Percentiles rank a stretch among this genome's conserved stretches.
These are phyloP conservation scores for Cornus kousa DNA, from an alignment of 148 eudicot genomes.

Conservation along the genomic window DNA sequence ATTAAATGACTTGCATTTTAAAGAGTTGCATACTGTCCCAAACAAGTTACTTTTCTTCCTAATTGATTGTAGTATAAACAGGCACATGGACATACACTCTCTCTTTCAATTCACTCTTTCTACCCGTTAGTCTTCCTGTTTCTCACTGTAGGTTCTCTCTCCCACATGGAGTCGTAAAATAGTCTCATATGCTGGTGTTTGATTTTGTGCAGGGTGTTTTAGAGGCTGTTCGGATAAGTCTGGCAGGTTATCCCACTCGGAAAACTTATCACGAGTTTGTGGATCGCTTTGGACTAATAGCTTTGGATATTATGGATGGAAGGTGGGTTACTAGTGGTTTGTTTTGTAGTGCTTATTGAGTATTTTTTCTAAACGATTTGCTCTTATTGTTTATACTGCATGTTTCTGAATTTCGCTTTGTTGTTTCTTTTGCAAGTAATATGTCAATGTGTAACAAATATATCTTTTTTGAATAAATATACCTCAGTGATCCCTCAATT, in stretches of 20 bases:
- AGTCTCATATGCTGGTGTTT: constrained; percentile 1
- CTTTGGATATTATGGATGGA: constrained; percentile 65
- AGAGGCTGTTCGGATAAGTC: constrained; percentile 95
- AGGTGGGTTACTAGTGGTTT: constrained; percentile 39
- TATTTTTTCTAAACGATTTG: background rate
- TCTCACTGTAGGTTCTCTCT: background rate
- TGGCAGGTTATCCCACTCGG: constrained; percentile 97
- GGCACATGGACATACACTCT: background rate
- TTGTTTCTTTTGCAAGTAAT: background rate
- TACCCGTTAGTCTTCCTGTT: background rate
- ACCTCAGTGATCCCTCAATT: background rate
- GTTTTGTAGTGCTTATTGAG: background rate
- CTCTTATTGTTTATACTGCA: background rate
- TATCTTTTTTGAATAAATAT: background rate
- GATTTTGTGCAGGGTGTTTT: constrained; percentile 72
- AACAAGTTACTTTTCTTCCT: background rate
- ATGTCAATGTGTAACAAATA: background rate
- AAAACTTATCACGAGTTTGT: constrained; percentile 86
- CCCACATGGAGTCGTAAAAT: background rate
- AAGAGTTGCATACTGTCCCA: too few relatives aligned
- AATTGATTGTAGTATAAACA: too few relatives aligned
- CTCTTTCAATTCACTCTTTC: background rate
- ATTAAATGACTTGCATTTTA: too few relatives aligned
- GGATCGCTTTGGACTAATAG: constrained; percentile 88
- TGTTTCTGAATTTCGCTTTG: background rate